phyloP scores from a whole-genome alignment of 1,139 yeast genomes.

The Sugiyamaella xylanicola region DNA sequence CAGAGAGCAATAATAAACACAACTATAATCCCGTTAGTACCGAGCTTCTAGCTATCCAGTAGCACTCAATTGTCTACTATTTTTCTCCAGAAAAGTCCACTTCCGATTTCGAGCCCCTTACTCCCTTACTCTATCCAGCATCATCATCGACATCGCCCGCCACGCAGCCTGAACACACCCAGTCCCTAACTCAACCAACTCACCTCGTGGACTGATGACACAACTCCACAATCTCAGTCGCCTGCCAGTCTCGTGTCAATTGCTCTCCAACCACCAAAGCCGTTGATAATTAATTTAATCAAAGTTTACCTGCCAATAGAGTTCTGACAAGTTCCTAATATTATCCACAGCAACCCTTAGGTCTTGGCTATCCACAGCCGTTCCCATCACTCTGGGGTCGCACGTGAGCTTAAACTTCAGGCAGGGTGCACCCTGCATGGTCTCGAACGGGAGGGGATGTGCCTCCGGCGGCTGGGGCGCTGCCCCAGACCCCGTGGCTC shows the following conservation, averaged over 20 bases:
- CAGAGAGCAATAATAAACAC: too few species aligned
- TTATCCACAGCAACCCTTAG: background rate
- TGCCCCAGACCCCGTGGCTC: background rate
- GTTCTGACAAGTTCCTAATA: background rate
- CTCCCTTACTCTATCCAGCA: too few species aligned
- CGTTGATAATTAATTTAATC: background rate
- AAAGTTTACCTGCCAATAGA: background rate
- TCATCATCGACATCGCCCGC: background rate
- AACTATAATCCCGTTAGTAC: too few species aligned
- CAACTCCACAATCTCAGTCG: background rate
- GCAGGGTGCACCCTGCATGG: background rate
- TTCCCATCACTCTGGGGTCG: background rate
- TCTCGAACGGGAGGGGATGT: too few species aligned
- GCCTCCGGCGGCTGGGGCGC: background rate
- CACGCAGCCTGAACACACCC: background rate
- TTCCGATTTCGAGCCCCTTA: too few species aligned
- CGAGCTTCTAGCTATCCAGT: too few species aligned
- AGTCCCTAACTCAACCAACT: background rate
- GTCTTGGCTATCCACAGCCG: background rate
- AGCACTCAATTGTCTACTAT: too few species aligned
- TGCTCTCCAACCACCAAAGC: background rate
- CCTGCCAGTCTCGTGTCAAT: background rate
- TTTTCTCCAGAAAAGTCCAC: too few species aligned
- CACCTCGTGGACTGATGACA: background rate
- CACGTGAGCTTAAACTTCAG: background rate